Base-by-base conservation (phyloP, 2,329 filamentous ascomycete species). In the Microdochium trichocladiopsis region DNA sequence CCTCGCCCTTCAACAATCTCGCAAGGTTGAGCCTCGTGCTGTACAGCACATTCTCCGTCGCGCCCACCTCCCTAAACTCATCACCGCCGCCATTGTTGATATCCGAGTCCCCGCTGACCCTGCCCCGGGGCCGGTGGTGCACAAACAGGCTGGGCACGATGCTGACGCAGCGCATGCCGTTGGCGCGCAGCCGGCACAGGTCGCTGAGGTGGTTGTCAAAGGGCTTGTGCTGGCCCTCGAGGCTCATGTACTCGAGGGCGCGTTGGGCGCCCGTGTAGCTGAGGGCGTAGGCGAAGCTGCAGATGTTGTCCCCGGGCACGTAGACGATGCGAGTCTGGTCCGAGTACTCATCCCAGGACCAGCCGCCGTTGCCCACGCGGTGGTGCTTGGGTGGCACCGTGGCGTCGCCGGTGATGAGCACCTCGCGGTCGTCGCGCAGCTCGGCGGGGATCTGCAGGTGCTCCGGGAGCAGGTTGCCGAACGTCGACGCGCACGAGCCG, bases 401-500 rank as follows among this genome's bases (percentile, higher is more conserved):
- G 4, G 56, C 57, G 52, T 65, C 62, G 51, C 62, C 53, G 25
- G 37, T 25, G 47, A 61, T 61, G n/a, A 60, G 37, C 24, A 62
- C 55, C 50, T 60, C 54, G 8, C 57, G 50, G 24, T 21, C 36
- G 31, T 53, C 51, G 12, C 33, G 55, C 49, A 53, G 56, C 16
- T 33, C 22, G 6, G 21, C 33, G 11, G 55, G 49, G 25, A 58
- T 56, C 28, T 55, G 50, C 23, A 56, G 52, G 49, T 63, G 55
- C 48, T 61, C 58, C 16, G 60, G 56, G 12, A 64, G 55, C 25
- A 58, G 49, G 52, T 61, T 55, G 4, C 66, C 65, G 50, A 71
- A 66, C 11, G 62, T 60, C 45, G 65, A 66, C 33, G 71, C 71
- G 58, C 76, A 79, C 53, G 75, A 73, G 24, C 77, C 77, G 2